A percentile compares a stretch with the other conserved stretches of the same genome.
These are phyloP conservation scores for Dactylellina parvicollis DNA, from an alignment of 2,329 filamentous ascomycete genomes.

Conservation along the genomic window DNA sequence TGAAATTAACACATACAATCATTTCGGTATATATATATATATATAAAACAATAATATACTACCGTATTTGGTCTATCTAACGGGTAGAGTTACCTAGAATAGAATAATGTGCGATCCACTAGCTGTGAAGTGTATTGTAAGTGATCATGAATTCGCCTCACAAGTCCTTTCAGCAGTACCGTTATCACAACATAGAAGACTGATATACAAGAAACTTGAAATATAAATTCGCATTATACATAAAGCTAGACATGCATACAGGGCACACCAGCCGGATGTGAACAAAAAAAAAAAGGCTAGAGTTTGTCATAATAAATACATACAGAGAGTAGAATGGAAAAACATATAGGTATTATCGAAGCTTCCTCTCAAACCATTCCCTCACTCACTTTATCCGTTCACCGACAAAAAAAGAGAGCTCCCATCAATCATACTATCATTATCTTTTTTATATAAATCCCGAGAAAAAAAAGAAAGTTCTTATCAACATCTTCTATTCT, in stretches of 20 bases:
- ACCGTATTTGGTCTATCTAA: too few species aligned
- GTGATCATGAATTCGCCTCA: too few species aligned
- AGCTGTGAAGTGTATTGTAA: too few species aligned
- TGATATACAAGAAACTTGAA: too few species aligned
- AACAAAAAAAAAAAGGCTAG: constrained; percentile 6
- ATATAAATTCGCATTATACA: constrained; percentile 5
- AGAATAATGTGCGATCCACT: too few species aligned
- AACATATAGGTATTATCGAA: not conserved
- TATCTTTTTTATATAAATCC: too few species aligned
- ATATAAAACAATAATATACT: not conserved
- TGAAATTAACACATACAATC: too few species aligned
- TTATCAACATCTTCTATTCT: not conserved
- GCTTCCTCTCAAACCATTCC: not conserved
- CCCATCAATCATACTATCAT: not conserved
- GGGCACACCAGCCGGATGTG: not conserved
- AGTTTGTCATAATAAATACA: constrained; percentile 41
- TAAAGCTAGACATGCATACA: constrained; percentile 22
- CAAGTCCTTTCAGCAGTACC: too few species aligned
- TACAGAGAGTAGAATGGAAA: constrained; percentile 28
- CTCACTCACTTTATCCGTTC: not conserved
- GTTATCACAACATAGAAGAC: too few species aligned
- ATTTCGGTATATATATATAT: too few species aligned
- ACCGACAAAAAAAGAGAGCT: not conserved
- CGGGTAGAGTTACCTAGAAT: too few species aligned
- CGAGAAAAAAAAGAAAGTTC: not conserved